These are phyloP conservation scores for Thelonectria blattea DNA, from an alignment of 2,329 filamentous ascomycete genomes.

Conservation along the genomic window DNA sequence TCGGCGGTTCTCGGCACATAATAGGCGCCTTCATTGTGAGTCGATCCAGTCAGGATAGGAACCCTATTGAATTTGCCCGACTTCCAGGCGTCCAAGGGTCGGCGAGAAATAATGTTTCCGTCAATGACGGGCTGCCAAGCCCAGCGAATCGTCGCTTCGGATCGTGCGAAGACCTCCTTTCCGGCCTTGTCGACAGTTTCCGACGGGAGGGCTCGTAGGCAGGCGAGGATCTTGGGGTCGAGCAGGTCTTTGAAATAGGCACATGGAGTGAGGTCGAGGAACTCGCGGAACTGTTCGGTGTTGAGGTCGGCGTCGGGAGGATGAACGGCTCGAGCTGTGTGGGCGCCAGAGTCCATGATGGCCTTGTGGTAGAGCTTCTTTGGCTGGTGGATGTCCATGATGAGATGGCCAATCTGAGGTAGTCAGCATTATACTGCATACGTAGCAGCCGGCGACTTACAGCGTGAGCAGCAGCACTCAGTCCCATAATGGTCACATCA, in stretches of 20 bases:
- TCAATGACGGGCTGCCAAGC: conserved; percentile 43
- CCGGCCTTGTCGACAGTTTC: conserved; percentile 37
- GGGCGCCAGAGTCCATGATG: conserved; percentile 42
- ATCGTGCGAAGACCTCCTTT: conserved; percentile 38
- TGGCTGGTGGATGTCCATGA: conserved; percentile 43
- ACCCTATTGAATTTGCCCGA: conserved; percentile 42
- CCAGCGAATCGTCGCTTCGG: conserved; percentile 41
- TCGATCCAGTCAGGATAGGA: conserved; percentile 39
- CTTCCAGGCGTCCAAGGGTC: conserved; percentile 41
- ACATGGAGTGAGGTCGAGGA: conserved; percentile 40
- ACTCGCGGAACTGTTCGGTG: conserved; percentile 38
- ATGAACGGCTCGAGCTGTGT: conserved; percentile 40
- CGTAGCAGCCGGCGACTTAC: conserved; percentile 17
- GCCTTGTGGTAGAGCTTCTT: conserved; percentile 42
- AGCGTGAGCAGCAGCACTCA: conserved; percentile 44
- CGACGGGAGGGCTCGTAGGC: conserved; percentile 33
- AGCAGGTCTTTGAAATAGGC: conserved; percentile 32
- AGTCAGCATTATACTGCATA: not conserved
- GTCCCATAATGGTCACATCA: conserved; percentile 56
- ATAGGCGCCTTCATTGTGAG: conserved; percentile 40
- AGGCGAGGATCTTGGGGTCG: conserved; percentile 36
- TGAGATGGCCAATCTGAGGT: conserved; percentile 39
- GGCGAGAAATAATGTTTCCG: conserved; percentile 38
- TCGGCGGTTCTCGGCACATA: conserved; percentile 34
- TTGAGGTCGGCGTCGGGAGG: conserved; percentile 36